These are phyloP conservation scores for Aureobasidium melanogenum DNA, from an alignment of 2,329 filamentous ascomycete species.

Conservation along the genomic window DNA sequence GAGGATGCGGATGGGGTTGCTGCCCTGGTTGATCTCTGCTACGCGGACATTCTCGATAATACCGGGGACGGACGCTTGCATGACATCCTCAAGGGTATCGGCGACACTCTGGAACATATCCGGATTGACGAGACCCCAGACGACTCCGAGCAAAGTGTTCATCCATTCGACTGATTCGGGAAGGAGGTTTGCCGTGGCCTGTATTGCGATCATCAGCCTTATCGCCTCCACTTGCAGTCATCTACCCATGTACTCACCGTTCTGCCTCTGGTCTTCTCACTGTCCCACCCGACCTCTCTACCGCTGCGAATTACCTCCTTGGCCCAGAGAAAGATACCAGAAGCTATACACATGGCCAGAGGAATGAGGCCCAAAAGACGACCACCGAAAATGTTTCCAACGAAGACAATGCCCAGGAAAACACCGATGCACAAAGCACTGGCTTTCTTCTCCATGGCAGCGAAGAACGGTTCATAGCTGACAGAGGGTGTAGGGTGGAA, in stretches of 20 bases:
- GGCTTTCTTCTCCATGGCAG: slow-evolving; percentile 64
- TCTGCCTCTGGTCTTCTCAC: slow-evolving; percentile 75
- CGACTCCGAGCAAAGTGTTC: slow-evolving; percentile 74
- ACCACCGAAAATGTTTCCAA: slow-evolving; percentile 74
- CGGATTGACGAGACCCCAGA: slow-evolving; percentile 89
- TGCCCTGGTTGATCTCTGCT: slow-evolving; percentile 89
- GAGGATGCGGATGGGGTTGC: slow-evolving; percentile 79
- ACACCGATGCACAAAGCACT: slow-evolving; percentile 61
- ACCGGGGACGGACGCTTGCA: slow-evolving; percentile 88
- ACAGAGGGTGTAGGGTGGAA: slow-evolving; percentile 91
- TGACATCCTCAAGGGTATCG: slow-evolving; percentile 91
- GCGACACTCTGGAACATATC: slow-evolving; percentile 89
- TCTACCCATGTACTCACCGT: slow-evolving; percentile 40
- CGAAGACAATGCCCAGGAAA: slow-evolving; percentile 62
- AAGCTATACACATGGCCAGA: slow-evolving; percentile 60
- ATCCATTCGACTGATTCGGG: slow-evolving; percentile 91
- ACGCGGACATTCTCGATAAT: slow-evolving; percentile 92
- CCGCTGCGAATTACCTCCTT: slow-evolving; percentile 79
- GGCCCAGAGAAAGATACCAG: slow-evolving; percentile 80
- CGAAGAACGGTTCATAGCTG: slow-evolving; percentile 84
- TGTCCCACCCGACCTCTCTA: slow-evolving; percentile 76
- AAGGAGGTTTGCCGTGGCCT: slow-evolving; percentile 77
- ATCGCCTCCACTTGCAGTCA: background rate
- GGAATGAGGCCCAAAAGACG: slow-evolving; percentile 68
- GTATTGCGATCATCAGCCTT: background rate